Evolutionary conservation across 768 basidiomycete genomes (phyloP), one percentile per base, ranked within the genome.

Genomic region (Boletellus sp.): DNA sequence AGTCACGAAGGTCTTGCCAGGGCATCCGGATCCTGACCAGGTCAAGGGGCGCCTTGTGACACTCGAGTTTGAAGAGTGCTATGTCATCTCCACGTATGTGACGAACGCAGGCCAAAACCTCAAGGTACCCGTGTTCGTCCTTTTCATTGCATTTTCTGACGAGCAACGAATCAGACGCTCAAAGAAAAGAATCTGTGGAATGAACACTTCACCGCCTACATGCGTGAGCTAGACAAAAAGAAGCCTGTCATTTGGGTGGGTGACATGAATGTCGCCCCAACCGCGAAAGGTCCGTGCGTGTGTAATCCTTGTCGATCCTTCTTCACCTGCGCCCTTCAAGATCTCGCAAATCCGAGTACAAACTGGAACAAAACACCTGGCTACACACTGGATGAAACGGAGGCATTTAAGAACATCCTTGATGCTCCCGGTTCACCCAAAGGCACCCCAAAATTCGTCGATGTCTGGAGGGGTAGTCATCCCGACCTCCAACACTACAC

Each of bases 331-430:
- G 16, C 20, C 17, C 16, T 17, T 42, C 13, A 54, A 88, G 88
- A 91, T 63, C 76, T 91, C 16, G 57, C 80, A 11, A 85, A 90
- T 56, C 69, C 84, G 0, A 82, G 84, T 48, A 56, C 73, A 42
- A 91, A 92, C 60, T 92, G 89, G 89, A 92, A 94, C 67, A 94
- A 94, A 64, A 83, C 86, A 0, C 73, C 91, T 2, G 91, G 91
- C 0, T 90, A 90, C 63, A 94, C 91, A 0, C 81, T 88, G 60
- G 81, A 77, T 8, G 92, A 94, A 70, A 90, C 86, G 10, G 77
- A 81, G 5, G 81, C 85, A 1, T 93, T 86, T 65, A 78, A 76
- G 48, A 75, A 78, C 16, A 83, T 93, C 39, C 74, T 94, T 0
- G 69, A 78, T 42, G 74, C 84, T 6, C 69, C 80, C 6, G 66